These are phyloP conservation scores for Rutidosis leptorrhynchoides DNA, from an alignment of 129 eudicot species.

Conservation along the genomic window DNA sequence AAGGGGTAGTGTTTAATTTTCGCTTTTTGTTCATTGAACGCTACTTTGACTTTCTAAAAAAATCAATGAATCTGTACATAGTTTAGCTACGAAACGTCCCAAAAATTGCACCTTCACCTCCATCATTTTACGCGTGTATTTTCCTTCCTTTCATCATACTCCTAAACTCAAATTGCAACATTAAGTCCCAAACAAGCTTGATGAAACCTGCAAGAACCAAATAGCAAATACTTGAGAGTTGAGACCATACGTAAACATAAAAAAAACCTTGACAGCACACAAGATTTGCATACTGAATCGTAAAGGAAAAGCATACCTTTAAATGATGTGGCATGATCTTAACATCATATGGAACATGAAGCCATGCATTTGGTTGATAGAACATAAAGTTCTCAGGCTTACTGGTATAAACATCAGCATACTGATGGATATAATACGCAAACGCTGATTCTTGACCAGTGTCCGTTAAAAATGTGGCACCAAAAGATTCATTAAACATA, in stretches of 20 bases:
- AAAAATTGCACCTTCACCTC: conserved; percentile 19
- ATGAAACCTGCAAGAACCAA: conserved; percentile 28
- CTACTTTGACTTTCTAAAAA: conserved; percentile 8
- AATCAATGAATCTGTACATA: conserved; percentile 39
- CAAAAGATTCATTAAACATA: conserved; percentile 90
- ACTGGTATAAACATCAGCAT: conserved; percentile 94
- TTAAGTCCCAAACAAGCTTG: conserved; percentile 34
- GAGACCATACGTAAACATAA: neutral
- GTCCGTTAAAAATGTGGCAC: conserved; percentile 93
- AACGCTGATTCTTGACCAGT: conserved; percentile 96
- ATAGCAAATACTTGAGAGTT: neutral
- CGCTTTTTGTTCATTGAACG: conserved; percentile 12
- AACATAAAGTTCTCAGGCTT: conserved; percentile 93
- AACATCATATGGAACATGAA: conserved; percentile 87
- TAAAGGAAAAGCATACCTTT: conserved; percentile 50
- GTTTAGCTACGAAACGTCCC: conserved; percentile 16
- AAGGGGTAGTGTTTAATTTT: conserved; percentile 1
- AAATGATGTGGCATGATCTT: conserved; percentile 99
- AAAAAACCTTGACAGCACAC: neutral
- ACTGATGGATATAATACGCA: conserved; percentile 90
- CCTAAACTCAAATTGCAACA: neutral
- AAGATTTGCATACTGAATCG: neutral
- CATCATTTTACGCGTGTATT: neutral
- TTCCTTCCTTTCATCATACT: conserved; percentile 7
- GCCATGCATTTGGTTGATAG: conserved; percentile 94